A percentile compares a stretch with the other conserved stretches of the same genome.
phyloP scores from a whole-genome alignment of 495 filamentous ascomycete genomes.

The Talaromyces thailandensis region DNA sequence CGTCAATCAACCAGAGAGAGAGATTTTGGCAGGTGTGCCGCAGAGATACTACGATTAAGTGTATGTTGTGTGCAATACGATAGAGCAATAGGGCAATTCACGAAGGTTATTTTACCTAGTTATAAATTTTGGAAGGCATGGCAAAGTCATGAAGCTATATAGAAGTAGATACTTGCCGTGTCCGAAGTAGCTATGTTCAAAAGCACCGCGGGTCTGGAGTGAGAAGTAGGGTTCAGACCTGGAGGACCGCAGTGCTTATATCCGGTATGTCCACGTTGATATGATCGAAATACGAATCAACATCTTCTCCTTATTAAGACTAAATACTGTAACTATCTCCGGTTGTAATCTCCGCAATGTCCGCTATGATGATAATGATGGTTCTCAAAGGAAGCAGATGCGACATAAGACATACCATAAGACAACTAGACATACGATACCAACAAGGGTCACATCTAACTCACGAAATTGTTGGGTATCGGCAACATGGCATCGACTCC shows the following conservation, averaged over 20 bases:
- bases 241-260: background rate
- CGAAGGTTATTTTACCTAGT: too few relatives aligned
- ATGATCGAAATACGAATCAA: background rate
- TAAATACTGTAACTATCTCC: background rate
- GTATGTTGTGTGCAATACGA: too few relatives aligned
- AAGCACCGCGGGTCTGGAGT: too few relatives aligned
- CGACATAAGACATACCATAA: background rate
- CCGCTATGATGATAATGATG: background rate
- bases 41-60: slow-evolving; percentile 2
- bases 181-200: background rate
- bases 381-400: background rate
- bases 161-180: background rate
- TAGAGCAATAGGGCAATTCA: too few relatives aligned
- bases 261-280: background rate
- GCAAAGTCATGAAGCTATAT: too few relatives aligned
- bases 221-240: too few relatives aligned
- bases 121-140: too few relatives aligned
- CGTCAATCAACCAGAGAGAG: slow-evolving; percentile 4
- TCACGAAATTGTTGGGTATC: background rate
- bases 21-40: slow-evolving; percentile 1
- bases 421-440: background rate
- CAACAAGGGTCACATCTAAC: background rate
- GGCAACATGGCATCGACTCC: background rate
- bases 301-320: background rate
- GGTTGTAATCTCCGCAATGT: background rate